A percentile compares a stretch with the other conserved stretches of the same genome.
phyloP scores from a whole-genome alignment of 129 eudicot species.

The Ambrosia artemisiifolia region DNA sequence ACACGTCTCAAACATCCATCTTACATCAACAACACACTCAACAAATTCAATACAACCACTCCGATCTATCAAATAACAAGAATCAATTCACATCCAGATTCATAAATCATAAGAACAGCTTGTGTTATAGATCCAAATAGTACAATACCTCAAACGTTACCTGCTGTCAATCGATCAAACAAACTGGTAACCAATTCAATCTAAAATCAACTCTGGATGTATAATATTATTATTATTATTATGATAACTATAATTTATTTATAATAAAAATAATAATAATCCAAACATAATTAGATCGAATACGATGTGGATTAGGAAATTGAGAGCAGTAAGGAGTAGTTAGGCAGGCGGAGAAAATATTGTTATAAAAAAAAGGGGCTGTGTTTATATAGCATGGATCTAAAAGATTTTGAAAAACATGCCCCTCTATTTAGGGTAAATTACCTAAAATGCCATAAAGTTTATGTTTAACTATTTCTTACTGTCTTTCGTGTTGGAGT shows the following conservation, averaged over 20 bases:
- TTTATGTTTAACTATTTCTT: slow-evolving; percentile 27
- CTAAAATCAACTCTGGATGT: slow-evolving; percentile 12
- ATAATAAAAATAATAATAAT: slow-evolving; percentile 12
- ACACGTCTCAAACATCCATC: background rate
- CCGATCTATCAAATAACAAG: slow-evolving; percentile 26
- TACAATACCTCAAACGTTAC: slow-evolving; percentile 24
- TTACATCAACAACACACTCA: slow-evolving; percentile 19
- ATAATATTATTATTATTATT: background rate
- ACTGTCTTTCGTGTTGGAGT: slow-evolving; percentile 15
- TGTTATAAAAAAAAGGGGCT: background rate
- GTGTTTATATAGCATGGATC: slow-evolving; percentile 14
- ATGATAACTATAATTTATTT: no score
- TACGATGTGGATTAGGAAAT: background rate
- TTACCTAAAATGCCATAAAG: slow-evolving; percentile 38
- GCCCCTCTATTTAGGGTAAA: slow-evolving; percentile 27
- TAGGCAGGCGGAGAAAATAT: slow-evolving; percentile 59
- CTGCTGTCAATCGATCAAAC: slow-evolving; percentile 31
- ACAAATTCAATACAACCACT: slow-evolving; percentile 22
- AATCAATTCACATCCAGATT: background rate
- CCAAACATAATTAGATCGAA: slow-evolving; percentile 10
- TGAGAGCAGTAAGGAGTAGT: background rate
- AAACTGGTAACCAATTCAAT: slow-evolving; percentile 13
- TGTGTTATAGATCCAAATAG: slow-evolving; percentile 31
- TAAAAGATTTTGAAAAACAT: background rate
- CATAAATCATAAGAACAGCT: slow-evolving; percentile 3